Evolutionary conservation across 768 basidiomycete genomes (phyloP), one percentile per base, ranked within the genome.

Genomic region (Neoboletus brunneissimus): DNA sequence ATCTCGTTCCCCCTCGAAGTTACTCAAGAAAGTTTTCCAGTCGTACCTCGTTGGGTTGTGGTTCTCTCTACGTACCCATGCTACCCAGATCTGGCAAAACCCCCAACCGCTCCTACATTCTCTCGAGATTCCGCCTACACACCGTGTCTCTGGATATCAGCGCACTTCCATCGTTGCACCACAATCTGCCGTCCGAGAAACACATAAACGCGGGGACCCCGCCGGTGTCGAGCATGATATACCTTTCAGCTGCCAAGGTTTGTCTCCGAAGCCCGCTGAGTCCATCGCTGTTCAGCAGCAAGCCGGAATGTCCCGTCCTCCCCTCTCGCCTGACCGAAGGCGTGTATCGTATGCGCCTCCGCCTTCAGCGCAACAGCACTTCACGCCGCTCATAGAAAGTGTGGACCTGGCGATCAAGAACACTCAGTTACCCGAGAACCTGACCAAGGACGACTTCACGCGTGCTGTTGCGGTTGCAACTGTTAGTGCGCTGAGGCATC

Each of bases 71-170:
- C 88, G 93, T 46, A 99, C 97, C 1, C 97, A 99, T 69, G 97
- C 97, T 8, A 87, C 89, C 15, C 97, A 98, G 69, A 99, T 99
- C 63, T 99, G 97, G 97, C 94, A 98, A 69, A 98, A 98, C 68
- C 95, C 95, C 3, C 94, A 89, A 58, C 88, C 86, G 47, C 78
- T 94, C 3, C 73, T 94, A 51, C 84, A 91, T 37, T 75, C 82
- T 3, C 72, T 83, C 50, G 90, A 91, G 43, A 66, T 87, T 18
- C 77, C 83, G 6, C 69, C 76, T 16, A 58, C 67, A 29, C 77
- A 80, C 27, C 83, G 91, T 37, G 61, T 82, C 41, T 88, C 88
- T 9, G 55, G 86, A 35, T 89, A 90, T 69, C 85, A 88, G 59
- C 84, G 82, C 53, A 67, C 81, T 13, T 9, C 48, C 8, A 56